Percentiles rank a stretch among this genome's conserved stretches.
phyloP scores from a whole-genome alignment of 495 filamentous ascomycete species.

The Neurospora sp. region DNA sequence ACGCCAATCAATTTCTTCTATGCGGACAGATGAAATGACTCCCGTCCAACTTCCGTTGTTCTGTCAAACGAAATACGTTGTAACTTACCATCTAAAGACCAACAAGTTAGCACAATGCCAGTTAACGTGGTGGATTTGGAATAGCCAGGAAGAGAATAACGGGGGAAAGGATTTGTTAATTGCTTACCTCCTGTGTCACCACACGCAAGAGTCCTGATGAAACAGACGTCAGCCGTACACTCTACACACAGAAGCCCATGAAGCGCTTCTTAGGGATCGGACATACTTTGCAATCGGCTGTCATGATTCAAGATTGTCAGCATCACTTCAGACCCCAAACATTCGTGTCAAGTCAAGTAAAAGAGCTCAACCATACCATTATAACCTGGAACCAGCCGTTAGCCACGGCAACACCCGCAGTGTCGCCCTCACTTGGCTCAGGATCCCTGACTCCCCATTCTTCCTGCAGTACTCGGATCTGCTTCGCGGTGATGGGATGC shows the following conservation, averaged over 20 bases:
- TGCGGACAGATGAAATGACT: background rate
- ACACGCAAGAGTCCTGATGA: constrained; percentile 11
- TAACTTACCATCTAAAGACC: background rate
- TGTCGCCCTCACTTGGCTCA: constrained; percentile 32
- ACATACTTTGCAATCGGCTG: constrained; percentile 15
- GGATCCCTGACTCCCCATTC: constrained; percentile 57
- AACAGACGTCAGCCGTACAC: too few species aligned
- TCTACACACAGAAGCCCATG: too few species aligned
- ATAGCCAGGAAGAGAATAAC: background rate
- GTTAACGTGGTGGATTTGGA: background rate
- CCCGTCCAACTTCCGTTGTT: background rate
- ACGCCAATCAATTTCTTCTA: background rate
- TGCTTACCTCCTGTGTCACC: constrained; percentile 23
- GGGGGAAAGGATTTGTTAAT: too few species aligned
- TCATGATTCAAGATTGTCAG: background rate
- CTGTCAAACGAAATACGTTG: background rate
- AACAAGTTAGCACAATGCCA: constrained; percentile 3
- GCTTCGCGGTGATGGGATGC: constrained; percentile 67
- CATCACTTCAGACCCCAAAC: background rate
- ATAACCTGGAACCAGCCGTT: constrained; percentile 70
- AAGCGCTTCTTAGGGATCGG: too few species aligned
- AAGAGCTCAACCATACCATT: constrained; percentile 20
- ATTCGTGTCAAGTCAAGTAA: background rate
- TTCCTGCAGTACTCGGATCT: constrained; percentile 56
- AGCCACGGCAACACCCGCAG: background rate